Evolutionary conservation across 2,329 filamentous ascomycete genomes (phyloP).

Genomic region (Curvularia hawaiiensis): DNA sequence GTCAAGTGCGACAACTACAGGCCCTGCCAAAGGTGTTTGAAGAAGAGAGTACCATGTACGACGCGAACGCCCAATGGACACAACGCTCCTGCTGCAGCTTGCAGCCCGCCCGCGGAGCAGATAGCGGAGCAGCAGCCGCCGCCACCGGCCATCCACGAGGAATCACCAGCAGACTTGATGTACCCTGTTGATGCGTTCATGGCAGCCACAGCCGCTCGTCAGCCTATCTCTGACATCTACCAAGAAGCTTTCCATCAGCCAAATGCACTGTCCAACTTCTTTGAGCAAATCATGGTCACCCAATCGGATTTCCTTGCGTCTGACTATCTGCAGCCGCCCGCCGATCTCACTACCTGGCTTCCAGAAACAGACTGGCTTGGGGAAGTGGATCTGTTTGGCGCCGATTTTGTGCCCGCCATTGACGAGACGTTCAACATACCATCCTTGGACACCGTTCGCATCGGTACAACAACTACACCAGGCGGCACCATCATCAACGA

Average conservation of each 20-base stretch:
- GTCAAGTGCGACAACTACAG: conserved; percentile 39
- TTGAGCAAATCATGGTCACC: conserved; percentile 30
- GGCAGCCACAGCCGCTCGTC: neutral
- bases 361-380: conserved; percentile 27
- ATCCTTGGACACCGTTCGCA: neutral
- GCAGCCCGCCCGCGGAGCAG: neutral
- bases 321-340: conserved; percentile 21
- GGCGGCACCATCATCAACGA: conserved; percentile 2
- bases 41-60: conserved; percentile 18
- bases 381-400: conserved; percentile 22
- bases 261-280: conserved; percentile 18
- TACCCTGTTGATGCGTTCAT: conserved; percentile 7
- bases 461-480: neutral
- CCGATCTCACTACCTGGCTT: conserved; percentile 26
- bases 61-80: conserved; percentile 3
- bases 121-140: neutral
- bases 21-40: conserved; percentile 33
- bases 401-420: conserved; percentile 24
- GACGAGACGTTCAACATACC: conserved; percentile 16
- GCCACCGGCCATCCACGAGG: neutral
- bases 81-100: neutral
- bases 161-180: neutral
- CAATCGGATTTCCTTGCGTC: conserved; percentile 21
- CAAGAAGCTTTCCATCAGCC: neutral
- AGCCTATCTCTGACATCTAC: neutral